Conservation (phyloP, 495 filamentous ascomycete species). For the Aspergillus wentii region DNA sequence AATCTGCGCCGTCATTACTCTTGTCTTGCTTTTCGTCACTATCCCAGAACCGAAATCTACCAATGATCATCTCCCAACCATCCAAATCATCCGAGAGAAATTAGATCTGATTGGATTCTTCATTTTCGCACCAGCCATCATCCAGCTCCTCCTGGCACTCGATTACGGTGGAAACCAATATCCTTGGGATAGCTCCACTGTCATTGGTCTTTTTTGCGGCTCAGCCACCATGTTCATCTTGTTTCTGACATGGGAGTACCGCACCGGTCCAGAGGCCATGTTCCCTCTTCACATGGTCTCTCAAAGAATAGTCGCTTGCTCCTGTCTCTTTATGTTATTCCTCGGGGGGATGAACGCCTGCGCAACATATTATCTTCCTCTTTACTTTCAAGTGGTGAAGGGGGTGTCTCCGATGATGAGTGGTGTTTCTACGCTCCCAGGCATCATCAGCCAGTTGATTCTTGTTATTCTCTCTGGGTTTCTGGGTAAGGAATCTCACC, state of each 20-base stretch:
- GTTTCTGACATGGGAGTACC: slow-evolving; percentile 42
- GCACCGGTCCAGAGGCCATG: slow-evolving; percentile 47
- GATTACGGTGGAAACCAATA: slow-evolving; percentile 36
- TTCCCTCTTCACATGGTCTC: slow-evolving; percentile 36
- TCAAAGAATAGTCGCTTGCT: slow-evolving; percentile 25
- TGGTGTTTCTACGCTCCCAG: slow-evolving; percentile 35
- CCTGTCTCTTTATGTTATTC: slow-evolving; percentile 19
- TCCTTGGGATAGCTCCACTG: slow-evolving; percentile 39
- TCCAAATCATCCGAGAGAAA: slow-evolving; percentile 21
- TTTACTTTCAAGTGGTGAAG: slow-evolving; percentile 38
- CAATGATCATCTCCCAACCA: slow-evolving; percentile 28
- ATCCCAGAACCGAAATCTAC: slow-evolving; percentile 37
- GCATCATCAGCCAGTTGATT: slow-evolving; percentile 46
- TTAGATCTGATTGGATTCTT: slow-evolving; percentile 42
- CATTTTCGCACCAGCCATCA: slow-evolving; percentile 37
- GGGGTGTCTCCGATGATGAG: slow-evolving; percentile 24
- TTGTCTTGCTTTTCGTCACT: slow-evolving; percentile 41
- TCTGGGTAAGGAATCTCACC: slow-evolving; percentile 19
- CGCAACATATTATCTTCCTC: slow-evolving; percentile 27
- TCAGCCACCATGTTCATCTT: slow-evolving; percentile 32
- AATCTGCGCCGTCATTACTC: slow-evolving; percentile 44
- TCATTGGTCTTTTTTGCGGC: slow-evolving; percentile 51
- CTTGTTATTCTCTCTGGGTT: slow-evolving; percentile 41
- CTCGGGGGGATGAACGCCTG: slow-evolving; percentile 12
- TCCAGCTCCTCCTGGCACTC: slow-evolving; percentile 48